phyloP scores from a whole-genome alignment of 805 yeast genomes.

The Yarrowia alimentaria region DNA sequence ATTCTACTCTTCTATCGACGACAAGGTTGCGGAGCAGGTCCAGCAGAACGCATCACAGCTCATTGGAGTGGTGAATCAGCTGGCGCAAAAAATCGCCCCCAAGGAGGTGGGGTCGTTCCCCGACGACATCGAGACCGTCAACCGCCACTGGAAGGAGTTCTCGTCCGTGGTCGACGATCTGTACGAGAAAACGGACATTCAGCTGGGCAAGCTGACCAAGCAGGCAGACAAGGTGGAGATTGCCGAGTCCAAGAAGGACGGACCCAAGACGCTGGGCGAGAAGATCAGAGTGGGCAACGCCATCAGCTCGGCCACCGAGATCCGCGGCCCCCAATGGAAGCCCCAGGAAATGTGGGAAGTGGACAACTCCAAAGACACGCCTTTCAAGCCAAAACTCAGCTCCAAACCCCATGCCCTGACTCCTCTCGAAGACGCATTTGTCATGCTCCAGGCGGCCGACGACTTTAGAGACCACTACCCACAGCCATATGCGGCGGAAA shows the following conservation, averaged over 20 bases:
- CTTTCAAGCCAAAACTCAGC: constrained; percentile 73
- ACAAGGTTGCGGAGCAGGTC: constrained; percentile 45
- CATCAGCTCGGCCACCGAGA: constrained; percentile 21
- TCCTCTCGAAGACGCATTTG: constrained; percentile 54
- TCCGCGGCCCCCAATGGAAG: constrained; percentile 28
- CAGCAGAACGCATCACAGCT: constrained; percentile 39
- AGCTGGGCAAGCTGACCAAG: constrained; percentile 49
- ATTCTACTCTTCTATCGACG: constrained; percentile 66
- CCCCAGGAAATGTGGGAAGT: constrained; percentile 51
- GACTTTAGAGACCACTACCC: constrained; percentile 57
- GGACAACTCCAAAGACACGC: constrained; percentile 65
- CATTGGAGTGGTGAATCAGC: constrained; percentile 36
- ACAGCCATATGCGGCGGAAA: constrained; percentile 82
- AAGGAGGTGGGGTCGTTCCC: constrained; percentile 40
- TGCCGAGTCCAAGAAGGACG: constrained; percentile 24
- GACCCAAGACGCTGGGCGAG: constrained; percentile 5
- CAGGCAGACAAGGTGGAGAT: constrained; percentile 32
- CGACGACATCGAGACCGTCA: constrained; percentile 44
- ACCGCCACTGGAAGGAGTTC: constrained; percentile 57
- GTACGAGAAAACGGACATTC: constrained; percentile 73
- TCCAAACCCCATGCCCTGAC: constrained; percentile 68
- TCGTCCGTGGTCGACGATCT: constrained; percentile 63
- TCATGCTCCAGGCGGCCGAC: constrained; percentile 34
- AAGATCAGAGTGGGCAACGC: constrained; percentile 26
- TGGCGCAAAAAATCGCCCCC: constrained; percentile 34